A percentile compares a stretch with the other conserved stretches of the same genome.
Evolutionary conservation across 495 filamentous ascomycete genomes (phyloP).

Genomic region (Cercophora samala): DNA sequence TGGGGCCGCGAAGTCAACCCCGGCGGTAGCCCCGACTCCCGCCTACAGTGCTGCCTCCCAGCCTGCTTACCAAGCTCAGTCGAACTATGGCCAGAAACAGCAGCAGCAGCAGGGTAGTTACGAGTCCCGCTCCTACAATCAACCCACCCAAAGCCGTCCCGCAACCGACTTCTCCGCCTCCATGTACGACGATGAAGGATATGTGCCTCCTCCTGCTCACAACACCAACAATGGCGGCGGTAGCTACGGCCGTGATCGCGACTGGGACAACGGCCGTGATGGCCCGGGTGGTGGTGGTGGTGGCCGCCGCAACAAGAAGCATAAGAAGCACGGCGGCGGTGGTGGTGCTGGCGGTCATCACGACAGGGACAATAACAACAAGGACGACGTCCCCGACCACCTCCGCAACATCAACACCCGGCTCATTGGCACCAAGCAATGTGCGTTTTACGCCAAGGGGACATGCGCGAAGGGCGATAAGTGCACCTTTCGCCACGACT

Average conservation of each 20-base stretch:
- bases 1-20: not conserved
- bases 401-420: conserved; percentile 43
- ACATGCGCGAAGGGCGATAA: conserved; percentile 80
- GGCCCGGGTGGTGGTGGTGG: conserved; percentile 10
- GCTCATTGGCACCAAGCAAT: conserved; percentile 57
- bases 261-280: conserved; percentile 27
- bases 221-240: conserved; percentile 17
- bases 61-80: not conserved
- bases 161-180: conserved; percentile 17
- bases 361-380: conserved; percentile 4
- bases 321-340: conserved; percentile 8
- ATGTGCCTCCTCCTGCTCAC: conserved; percentile 11
- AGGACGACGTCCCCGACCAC: conserved; percentile 30
- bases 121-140: conserved; percentile 10
- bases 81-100: not conserved
- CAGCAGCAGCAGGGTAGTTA: conserved; percentile 1
- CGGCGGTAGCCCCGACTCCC: not conserved
- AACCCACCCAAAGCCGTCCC: conserved; percentile 17
- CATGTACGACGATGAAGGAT: conserved; percentile 6
- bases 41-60: conserved; percentile 6
- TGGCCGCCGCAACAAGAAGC: conserved; percentile 7
- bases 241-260: conserved; percentile 12
- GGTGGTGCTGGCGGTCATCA: conserved; percentile 12
- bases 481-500: conserved; percentile 77
- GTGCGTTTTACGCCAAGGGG: conserved; percentile 73